Base-by-base conservation (phyloP, 495 filamentous ascomycete genomes). In the Evansstolkia leycettana region DNA sequence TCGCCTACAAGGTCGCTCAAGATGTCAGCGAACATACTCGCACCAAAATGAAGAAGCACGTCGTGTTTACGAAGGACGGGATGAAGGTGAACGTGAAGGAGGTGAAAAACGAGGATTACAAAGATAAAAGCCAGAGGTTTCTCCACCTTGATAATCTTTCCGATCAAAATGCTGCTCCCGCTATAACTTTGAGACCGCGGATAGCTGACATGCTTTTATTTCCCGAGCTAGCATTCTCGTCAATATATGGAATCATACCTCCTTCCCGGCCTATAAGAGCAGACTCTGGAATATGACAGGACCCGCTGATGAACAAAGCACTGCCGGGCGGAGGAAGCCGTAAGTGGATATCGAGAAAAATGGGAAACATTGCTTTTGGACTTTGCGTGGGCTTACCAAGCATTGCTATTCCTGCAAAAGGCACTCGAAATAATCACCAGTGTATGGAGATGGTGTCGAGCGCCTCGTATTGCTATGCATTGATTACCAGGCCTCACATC, bases 21-120 rank as follows among this genome's bases (percentile, higher is more conserved):
- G 72, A 84, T 48, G 76, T 94, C 41, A 69, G 76, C 39, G 63
- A 73, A 33, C 70, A 73, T 36, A 81, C 84, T 17, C 69, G 63
- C 25, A 62, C 76, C 48, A 79, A 81, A 50, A 82, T 95, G 76
- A 72, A 76, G 55, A 82, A 82, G 62, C 76, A 94, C 50, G 67
- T 94, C 17, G 61, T 73, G 19, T 77, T 92, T 53, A 78, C 82
- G 19, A 87, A 81, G 55, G 85, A 92, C 41, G 88, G 88, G 10
- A 62, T 89, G 63, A 80, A 76, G 47, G 82, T 95, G 28, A 75
- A 76, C 13, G 76, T 94, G 31, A 82, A 80, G 64, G 72, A 89
- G 40, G 46, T 86, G 17, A 63, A 67, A 33, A 71, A 74, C 40
- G 88, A 94, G 70, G 71, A 72, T 15, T 88, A 92, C 58, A 74